These are phyloP conservation scores for Trichosporon sp. DNA, from an alignment of 1,284 basidiomycete genomes.

Conservation along the genomic window DNA sequence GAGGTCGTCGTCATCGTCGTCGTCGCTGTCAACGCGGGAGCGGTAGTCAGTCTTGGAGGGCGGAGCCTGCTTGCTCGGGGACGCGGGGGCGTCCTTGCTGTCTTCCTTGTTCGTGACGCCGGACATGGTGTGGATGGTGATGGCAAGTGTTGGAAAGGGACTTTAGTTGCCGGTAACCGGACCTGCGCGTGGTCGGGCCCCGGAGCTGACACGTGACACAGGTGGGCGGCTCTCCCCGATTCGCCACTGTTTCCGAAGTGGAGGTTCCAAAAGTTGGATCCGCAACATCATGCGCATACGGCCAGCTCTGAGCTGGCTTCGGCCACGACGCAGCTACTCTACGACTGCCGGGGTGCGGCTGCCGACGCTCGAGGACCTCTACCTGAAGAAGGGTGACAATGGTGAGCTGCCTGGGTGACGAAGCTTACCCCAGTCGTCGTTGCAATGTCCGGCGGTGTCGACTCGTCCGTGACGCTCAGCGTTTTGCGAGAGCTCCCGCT, in stretches of 20 bases:
- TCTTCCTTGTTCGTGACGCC: constrained; percentile 2
- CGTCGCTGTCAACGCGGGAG: constrained; percentile 7
- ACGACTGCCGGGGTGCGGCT: constrained; percentile 23
- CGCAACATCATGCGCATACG: background rate
- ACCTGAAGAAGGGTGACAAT: constrained; percentile 61
- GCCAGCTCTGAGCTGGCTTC: background rate
- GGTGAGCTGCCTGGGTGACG: constrained; percentile 53
- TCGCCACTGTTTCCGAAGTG: constrained; percentile 8
- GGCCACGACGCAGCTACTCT: constrained; percentile 2
- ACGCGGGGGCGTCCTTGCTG: background rate
- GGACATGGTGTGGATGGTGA: constrained; percentile 17
- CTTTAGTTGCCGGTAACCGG: constrained; percentile 6
- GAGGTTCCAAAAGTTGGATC: constrained; percentile 7
- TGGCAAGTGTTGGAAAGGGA: constrained; percentile 9
- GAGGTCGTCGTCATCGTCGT: constrained; percentile 10
- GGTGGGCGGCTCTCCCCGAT: background rate
- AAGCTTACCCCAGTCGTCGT: constrained; percentile 68
- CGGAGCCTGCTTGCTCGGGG: background rate
- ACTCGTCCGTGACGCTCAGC: constrained; percentile 81
- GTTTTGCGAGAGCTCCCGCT: constrained; percentile 74
- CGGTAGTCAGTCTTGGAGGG: constrained; percentile 11
- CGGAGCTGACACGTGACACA: background rate
- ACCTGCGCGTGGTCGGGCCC: constrained; percentile 6
- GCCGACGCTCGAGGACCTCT: constrained; percentile 39
- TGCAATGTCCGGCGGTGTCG: constrained; percentile 95